phyloP scores from a whole-genome alignment of 345 rosid species.

The Lumnitzera racemosa region DNA sequence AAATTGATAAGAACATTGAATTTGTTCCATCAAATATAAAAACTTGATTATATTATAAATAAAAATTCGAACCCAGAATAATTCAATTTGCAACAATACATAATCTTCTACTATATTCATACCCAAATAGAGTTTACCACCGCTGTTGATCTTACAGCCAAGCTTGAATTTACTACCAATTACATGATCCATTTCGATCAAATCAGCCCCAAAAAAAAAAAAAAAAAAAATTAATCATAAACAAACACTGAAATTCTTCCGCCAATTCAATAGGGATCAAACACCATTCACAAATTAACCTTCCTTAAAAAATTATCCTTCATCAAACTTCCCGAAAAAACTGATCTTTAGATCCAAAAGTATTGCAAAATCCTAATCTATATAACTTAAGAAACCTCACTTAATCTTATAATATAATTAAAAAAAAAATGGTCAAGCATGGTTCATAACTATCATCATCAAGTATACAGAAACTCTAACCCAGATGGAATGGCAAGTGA shows the following conservation, averaged over 20 bases:
- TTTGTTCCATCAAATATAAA: too few species aligned
- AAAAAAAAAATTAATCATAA: slow-evolving; percentile 8
- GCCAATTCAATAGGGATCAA: neutral
- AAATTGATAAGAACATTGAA: too few species aligned
- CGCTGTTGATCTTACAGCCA: slow-evolving; percentile 95
- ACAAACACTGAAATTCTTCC: neutral
- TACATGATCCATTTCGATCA: slow-evolving; percentile 43
- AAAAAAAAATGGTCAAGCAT: too few species aligned
- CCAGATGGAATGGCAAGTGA: too few species aligned
- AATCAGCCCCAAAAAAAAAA: slow-evolving; percentile 10
- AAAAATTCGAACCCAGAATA: slow-evolving; percentile 4
- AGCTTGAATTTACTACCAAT: slow-evolving; percentile 89
- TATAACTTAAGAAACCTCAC: too few species aligned
- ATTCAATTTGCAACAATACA: slow-evolving; percentile 1
- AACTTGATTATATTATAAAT: neutral
- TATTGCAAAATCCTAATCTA: too few species aligned
- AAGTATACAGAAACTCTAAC: too few species aligned
- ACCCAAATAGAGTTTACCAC: slow-evolving; percentile 92
- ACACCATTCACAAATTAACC: slow-evolving; percentile 5
- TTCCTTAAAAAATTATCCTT: slow-evolving; percentile 16
- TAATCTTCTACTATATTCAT: slow-evolving; percentile 1
- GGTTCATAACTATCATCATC: too few species aligned
- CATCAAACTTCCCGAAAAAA: neutral
- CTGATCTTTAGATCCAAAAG: too few species aligned
- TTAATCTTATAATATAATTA: too few species aligned